A percentile compares a stretch with the other conserved stretches of the same genome.
These are phyloP conservation scores for Amaranthus cruentus DNA, from an alignment of 148 eudicot species.

Conservation along the genomic window DNA sequence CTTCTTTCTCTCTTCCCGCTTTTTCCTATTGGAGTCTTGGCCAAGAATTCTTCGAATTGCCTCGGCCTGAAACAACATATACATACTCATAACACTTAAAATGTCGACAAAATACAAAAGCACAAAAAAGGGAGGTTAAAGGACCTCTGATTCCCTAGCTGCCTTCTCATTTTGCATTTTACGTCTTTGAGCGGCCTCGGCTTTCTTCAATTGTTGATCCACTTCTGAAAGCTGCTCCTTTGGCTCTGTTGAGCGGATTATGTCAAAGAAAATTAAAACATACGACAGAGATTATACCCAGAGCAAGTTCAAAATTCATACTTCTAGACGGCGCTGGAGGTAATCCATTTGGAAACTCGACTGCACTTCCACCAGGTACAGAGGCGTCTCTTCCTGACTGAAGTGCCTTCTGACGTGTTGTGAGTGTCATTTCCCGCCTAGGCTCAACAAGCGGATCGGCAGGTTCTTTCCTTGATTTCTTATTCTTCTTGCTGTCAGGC, in stretches of 20 bases:
- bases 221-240: slow-evolving; percentile 77
- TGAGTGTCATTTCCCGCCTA: slow-evolving; percentile 68
- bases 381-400: slow-evolving; percentile 65
- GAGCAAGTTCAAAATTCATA: slow-evolving; percentile 26
- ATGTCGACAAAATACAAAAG: not conserved
- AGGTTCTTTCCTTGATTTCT: slow-evolving; percentile 49
- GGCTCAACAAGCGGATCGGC: slow-evolving; percentile 47
- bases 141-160: slow-evolving; percentile 81
- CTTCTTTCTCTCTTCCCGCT: slow-evolving; percentile 81
- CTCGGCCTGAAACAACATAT: slow-evolving; percentile 61
- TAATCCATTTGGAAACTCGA: slow-evolving; percentile 88
- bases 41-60: slow-evolving; percentile 96
- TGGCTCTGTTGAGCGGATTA: slow-evolving; percentile 41
- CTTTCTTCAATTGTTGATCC: slow-evolving; percentile 79
- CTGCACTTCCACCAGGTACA: slow-evolving; percentile 39
- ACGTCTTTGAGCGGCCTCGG: slow-evolving; percentile 83
- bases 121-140: slow-evolving; percentile 7
- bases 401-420: slow-evolving; percentile 84
- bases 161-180: slow-evolving; percentile 74
- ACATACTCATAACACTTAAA: slow-evolving; percentile 14
- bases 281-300: not conserved
- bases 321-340: slow-evolving; percentile 85
- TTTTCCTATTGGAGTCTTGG: slow-evolving; percentile 91
- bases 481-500: slow-evolving; percentile 46
- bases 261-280: not conserved